Base-by-base conservation (phyloP, 1,139 yeast species). In the Taphrina pruni region DNA sequence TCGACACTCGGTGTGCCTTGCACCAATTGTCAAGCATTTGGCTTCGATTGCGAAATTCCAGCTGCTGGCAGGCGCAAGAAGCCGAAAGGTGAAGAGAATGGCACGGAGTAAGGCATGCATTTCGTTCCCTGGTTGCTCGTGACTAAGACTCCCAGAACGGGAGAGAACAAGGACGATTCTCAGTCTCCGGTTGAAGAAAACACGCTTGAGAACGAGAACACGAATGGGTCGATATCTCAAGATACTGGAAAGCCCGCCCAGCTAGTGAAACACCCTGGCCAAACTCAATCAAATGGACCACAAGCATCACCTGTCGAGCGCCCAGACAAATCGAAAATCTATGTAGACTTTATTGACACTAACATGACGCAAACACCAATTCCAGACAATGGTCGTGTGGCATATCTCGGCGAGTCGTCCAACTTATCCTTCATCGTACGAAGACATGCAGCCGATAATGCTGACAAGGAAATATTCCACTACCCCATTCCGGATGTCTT, bases 361-460 rank as follows among this genome's bases (percentile, higher is more conserved):
- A 45, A 60, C n/a, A 14, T 66, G 21, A 43, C 60, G 6, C 60
- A 66, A 46, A 62, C 55, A 20, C 55, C 56, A 17, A 60, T 64
- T 20, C 67, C 64, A 26, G 69, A 58, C 39, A 58, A 57, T 14
- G 69, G 64, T 12, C 57, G 69, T 4, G 69, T 65, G 38, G 69
- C 69, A 6, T 66, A 51, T 32, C 45, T 78, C 72, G 76, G 80
- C 65, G 74, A 78, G 69, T 73, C 78, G 62, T 78, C 77, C 21
- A 78, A 79, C 70, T 67, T 78, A 43, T 77, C 77, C 58, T 71
- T 76, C 66, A 75, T 79, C n/a, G 74, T 79, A 41, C 75, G 77
- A 52, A 76, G 78, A 54, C 76, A 72, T 36, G 73, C 76, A 38
- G 74, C 76, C 20, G 76, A 75, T 50, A 45, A 66, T 36, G 64